phyloP scores from a whole-genome alignment of 257 asterid genomes.

The Solanum sejunctum region DNA sequence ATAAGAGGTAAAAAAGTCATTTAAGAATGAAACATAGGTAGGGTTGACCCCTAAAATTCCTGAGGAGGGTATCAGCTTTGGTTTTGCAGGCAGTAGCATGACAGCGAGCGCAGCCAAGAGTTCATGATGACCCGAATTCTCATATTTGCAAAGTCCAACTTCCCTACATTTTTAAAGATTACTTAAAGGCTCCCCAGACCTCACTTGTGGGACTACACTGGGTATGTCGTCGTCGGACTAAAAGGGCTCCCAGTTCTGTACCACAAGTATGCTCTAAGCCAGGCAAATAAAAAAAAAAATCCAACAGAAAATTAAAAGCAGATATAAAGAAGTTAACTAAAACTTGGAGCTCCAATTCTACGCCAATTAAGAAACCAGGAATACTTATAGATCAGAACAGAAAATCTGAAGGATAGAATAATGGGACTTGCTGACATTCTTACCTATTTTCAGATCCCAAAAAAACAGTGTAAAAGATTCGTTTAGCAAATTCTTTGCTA shows the following conservation, averaged over 20 bases:
- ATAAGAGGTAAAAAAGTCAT: not conserved
- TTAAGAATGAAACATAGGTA: not conserved
- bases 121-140: not conserved
- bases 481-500: conserved; percentile 83
- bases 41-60: not conserved
- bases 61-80: not conserved
- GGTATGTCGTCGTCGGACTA: not conserved
- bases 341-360: not conserved
- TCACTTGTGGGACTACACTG: not conserved
- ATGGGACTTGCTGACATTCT: conserved; percentile 1
- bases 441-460: conserved; percentile 96
- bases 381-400: not conserved
- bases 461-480: conserved; percentile 82
- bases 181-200: not conserved
- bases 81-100: not conserved
- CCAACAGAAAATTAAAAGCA: not conserved
- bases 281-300: not conserved
- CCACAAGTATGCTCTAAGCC: not conserved
- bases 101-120: not conserved
- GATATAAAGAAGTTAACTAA: not conserved
- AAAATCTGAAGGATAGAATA: not conserved
- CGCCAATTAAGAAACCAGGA: not conserved
- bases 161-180: not conserved
- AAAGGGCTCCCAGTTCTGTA: not conserved
- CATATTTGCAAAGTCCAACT: not conserved